Percentiles rank a stretch among this genome's conserved stretches.
These are phyloP conservation scores for Cardamine occulta DNA, from an alignment of 345 rosid species.

Conservation along the genomic window DNA sequence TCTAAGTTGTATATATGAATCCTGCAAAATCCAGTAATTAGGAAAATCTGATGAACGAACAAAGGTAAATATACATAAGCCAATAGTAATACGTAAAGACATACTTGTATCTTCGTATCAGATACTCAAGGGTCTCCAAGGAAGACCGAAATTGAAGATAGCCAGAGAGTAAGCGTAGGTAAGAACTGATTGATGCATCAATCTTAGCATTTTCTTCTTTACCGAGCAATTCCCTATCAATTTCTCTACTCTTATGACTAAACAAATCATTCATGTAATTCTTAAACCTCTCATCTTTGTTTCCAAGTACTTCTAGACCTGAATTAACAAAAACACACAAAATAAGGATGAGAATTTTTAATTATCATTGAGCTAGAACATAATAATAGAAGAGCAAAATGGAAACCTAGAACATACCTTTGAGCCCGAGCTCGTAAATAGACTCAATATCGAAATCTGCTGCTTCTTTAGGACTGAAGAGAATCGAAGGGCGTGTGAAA, in stretches of 20 bases:
- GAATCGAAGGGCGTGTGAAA: slow-evolving; percentile 47
- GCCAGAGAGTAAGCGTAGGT: slow-evolving; percentile 69
- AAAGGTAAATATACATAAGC: slow-evolving; percentile 8
- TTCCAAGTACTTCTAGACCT: slow-evolving; percentile 79
- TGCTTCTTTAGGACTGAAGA: slow-evolving; percentile 47
- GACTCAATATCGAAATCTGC: slow-evolving; percentile 75
- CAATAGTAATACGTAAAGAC: slow-evolving; percentile 21
- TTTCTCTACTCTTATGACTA: slow-evolving; percentile 72
- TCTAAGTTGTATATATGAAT: slow-evolving; percentile 73
- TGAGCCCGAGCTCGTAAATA: slow-evolving; percentile 57
- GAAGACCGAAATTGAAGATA: slow-evolving; percentile 67
- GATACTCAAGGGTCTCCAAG: slow-evolving; percentile 83
- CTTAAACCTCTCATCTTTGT: slow-evolving; percentile 68
- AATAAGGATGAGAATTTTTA: neutral
- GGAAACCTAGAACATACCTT: slow-evolving; percentile 49
- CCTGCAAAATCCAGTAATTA: slow-evolving; percentile 54
- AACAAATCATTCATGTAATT: slow-evolving; percentile 68
- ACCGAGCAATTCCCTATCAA: slow-evolving; percentile 76
- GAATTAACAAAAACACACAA: slow-evolving; percentile 35
- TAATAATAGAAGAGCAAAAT: neutral
- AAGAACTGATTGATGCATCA: slow-evolving; percentile 59
- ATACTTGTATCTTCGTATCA: slow-evolving; percentile 90
- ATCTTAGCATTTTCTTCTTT: slow-evolving; percentile 65
- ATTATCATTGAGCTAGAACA: neutral
- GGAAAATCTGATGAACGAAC: neutral